phyloP scores from a whole-genome alignment of 1,284 basidiomycete genomes.

The Thecaphora frezii region DNA sequence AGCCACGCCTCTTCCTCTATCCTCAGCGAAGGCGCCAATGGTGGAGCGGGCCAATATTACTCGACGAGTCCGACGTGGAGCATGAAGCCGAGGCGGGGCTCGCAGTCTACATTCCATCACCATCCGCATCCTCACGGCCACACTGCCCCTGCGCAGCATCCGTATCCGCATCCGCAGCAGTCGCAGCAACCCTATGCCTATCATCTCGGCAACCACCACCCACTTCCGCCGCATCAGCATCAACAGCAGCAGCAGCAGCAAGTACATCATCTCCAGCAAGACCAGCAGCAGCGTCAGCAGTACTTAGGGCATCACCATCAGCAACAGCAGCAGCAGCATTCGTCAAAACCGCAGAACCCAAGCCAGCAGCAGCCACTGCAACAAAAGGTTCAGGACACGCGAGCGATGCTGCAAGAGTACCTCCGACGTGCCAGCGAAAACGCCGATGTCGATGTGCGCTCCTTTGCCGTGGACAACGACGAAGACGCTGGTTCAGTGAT shows the following conservation, averaged over 20 bases:
- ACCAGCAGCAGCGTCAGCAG: neutral
- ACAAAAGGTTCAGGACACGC: slow-evolving; percentile 11
- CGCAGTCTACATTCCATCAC: neutral
- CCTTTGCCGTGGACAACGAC: slow-evolving; percentile 10
- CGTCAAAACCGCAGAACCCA: too few relatives aligned
- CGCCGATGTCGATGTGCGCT: slow-evolving; percentile 2
- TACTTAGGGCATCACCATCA: neutral
- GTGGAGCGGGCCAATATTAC: slow-evolving; percentile 19
- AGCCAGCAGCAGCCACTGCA: slow-evolving; percentile 7
- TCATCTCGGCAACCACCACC: slow-evolving; percentile 2
- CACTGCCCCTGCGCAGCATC: too few relatives aligned
- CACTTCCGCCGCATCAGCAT: slow-evolving; percentile 5
- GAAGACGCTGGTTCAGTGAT: slow-evolving; percentile 24
- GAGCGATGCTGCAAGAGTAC: slow-evolving; percentile 31
- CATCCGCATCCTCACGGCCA: neutral
- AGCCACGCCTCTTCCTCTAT: slow-evolving; percentile 26
- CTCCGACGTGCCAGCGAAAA: slow-evolving; percentile 10
- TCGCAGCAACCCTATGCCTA: neutral
- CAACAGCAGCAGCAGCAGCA: neutral
- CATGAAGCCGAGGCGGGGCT: neutral
- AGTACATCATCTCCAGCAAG: neutral
- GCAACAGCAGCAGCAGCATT: neutral
- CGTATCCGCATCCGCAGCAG: neutral
- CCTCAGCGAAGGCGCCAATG: slow-evolving; percentile 26
- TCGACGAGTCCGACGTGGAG: slow-evolving; percentile 28